phyloP scores from a whole-genome alignment of 2,329 filamentous ascomycete species.

The Colletotrichum plurivorum region DNA sequence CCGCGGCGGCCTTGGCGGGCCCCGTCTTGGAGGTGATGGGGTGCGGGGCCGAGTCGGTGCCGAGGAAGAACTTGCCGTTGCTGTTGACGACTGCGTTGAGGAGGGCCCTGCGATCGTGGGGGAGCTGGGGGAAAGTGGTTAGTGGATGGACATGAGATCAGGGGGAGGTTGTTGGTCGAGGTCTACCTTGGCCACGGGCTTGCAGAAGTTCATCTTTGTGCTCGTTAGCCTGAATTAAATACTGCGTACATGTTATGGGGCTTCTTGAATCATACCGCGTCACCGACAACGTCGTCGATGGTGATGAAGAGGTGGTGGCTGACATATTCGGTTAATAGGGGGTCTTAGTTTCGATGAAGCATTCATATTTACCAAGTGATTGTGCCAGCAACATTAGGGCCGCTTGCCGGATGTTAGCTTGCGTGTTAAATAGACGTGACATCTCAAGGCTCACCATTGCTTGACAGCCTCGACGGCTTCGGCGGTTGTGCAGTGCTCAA shows the following conservation, averaged over 20 bases:
- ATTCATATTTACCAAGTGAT: constrained; percentile 48
- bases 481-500: constrained; percentile 91
- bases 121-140: constrained; percentile 46
- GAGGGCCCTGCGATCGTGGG: constrained; percentile 80
- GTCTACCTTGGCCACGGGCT: constrained; percentile 79
- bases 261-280: constrained; percentile 51
- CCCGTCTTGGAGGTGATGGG: constrained; percentile 69
- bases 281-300: constrained; percentile 78
- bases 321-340: not conserved
- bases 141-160: not conserved
- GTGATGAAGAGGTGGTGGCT: constrained; percentile 90
- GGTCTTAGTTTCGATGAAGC: not conserved
- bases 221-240: not conserved
- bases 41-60: constrained; percentile 79
- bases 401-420: constrained; percentile 69
- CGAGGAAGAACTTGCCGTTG: constrained; percentile 80
- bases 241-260: not conserved
- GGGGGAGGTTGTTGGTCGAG: not conserved
- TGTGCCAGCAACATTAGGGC: constrained; percentile 76
- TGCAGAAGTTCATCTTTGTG: constrained; percentile 74
- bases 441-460: constrained; percentile 9
- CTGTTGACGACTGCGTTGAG: constrained; percentile 74
- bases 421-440: too few species aligned
- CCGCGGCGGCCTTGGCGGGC: constrained; percentile 70
- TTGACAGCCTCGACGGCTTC: constrained; percentile 83